Conservation (phyloP, 2,329 filamentous ascomycete species). For the Simplicillium sp. region DNA sequence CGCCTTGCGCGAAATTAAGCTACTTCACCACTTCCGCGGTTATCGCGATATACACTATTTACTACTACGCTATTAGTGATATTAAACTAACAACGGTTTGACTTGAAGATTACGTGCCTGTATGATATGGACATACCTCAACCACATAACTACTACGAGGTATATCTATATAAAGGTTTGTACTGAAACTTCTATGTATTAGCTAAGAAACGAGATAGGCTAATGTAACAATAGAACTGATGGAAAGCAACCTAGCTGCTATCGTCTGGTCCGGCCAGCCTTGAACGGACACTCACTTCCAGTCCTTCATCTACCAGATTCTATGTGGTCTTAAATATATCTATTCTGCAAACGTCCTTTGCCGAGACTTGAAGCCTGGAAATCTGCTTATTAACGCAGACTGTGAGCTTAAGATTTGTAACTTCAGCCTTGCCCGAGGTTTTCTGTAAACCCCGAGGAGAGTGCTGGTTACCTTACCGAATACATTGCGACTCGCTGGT, state of each 20-base stretch:
- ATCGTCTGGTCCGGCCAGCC: slow-evolving; percentile 97
- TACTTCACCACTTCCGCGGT: slow-evolving; percentile 91
- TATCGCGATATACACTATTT: slow-evolving; percentile 68
- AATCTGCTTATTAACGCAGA: slow-evolving; percentile 97
- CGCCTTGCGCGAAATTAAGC: slow-evolving; percentile 93
- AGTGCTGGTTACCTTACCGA: slow-evolving; percentile 99
- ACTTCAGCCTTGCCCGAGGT: slow-evolving; percentile 91
- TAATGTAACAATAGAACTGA: slow-evolving; percentile 58
- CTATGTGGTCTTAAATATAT: slow-evolving; percentile 98
- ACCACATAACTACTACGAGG: slow-evolving; percentile 97
- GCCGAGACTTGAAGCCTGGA: slow-evolving; percentile 92
- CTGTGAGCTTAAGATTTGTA: slow-evolving; percentile 98
- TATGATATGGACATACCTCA: slow-evolving; percentile 99
- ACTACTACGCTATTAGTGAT: too few species aligned
- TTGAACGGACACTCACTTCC: slow-evolving; percentile 95
- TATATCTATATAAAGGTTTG: slow-evolving; percentile 93
- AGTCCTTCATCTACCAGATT: slow-evolving; percentile 99
- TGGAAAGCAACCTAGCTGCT: slow-evolving; percentile 97
- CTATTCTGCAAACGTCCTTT: slow-evolving; percentile 93
- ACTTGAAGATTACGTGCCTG: slow-evolving; percentile 98
- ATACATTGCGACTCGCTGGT: slow-evolving; percentile 98
- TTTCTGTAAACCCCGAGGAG: slow-evolving; percentile 93
- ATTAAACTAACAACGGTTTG: too few species aligned
- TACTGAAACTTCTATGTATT: too few species aligned
- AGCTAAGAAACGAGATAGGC: background rate